A percentile compares a stretch with the other conserved stretches of the same genome.
These are phyloP conservation scores for Penicillium flavigenum DNA, from an alignment of 495 filamentous ascomycete genomes.

Conservation along the genomic window DNA sequence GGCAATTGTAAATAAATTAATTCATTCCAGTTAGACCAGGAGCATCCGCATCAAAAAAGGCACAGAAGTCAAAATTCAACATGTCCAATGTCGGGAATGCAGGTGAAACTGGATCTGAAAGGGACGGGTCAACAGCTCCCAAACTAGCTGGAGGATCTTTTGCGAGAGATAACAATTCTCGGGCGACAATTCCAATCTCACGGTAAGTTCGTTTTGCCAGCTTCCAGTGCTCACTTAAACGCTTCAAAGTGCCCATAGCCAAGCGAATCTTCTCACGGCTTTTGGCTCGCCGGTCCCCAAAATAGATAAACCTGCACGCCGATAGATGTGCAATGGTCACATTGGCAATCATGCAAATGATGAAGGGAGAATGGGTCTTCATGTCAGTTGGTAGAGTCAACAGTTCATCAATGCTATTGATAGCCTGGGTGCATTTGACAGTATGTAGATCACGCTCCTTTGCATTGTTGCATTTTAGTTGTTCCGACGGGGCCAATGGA, in stretches of 20 bases:
- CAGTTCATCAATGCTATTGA: slow-evolving; percentile 20
- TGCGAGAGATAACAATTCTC: slow-evolving; percentile 20
- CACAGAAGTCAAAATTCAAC: slow-evolving; percentile 18
- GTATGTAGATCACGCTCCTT: slow-evolving; percentile 23
- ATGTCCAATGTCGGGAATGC: neutral
- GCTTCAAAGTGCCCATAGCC: slow-evolving; percentile 25
- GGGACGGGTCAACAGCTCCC: neutral
- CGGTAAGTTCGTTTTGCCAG: slow-evolving; percentile 22
- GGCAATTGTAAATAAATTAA: neutral
- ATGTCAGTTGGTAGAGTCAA: slow-evolving; percentile 24
- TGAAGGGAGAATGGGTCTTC: slow-evolving; percentile 20
- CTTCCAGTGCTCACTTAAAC: slow-evolving; percentile 21
- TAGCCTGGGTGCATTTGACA: slow-evolving; percentile 17
- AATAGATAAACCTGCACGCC: slow-evolving; percentile 21
- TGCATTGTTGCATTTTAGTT: slow-evolving; percentile 11
- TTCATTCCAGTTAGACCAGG: neutral
- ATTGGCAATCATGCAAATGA: slow-evolving; percentile 31
- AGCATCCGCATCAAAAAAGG: slow-evolving; percentile 7
- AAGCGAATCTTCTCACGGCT: slow-evolving; percentile 23
- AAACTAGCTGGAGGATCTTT: neutral
- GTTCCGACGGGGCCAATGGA: slow-evolving; percentile 12
- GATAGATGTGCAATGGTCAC: slow-evolving; percentile 23
- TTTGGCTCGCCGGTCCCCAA: slow-evolving; percentile 9
- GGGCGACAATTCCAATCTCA: slow-evolving; percentile 23
- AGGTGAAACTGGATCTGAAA: neutral